A percentile compares a stretch with the other conserved stretches of the same genome.
phyloP scores from a whole-genome alignment of 2,329 filamentous ascomycete species.

The Ophiostoma sp. region DNA sequence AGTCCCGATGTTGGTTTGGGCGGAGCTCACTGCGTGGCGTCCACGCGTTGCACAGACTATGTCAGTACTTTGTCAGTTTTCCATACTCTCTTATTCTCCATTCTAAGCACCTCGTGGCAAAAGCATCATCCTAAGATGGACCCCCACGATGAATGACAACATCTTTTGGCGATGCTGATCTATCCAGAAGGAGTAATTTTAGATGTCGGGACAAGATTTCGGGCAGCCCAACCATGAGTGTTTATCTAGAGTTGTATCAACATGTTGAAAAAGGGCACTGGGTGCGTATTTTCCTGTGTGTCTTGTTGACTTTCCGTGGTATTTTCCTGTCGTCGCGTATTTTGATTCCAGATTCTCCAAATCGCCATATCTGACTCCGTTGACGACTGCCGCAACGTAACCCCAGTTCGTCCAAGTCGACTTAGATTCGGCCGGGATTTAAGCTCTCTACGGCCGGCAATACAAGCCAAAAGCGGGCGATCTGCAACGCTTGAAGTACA shows the following conservation, averaged over 20 bases:
- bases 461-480: neutral
- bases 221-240: neutral
- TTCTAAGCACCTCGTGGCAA: neutral
- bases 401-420: neutral
- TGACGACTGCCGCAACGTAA: slow-evolving; percentile 14
- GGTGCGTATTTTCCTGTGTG: neutral
- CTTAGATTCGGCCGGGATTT: neutral
- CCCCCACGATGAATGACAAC: slow-evolving; percentile 12
- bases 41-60: neutral
- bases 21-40: neutral
- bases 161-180: neutral
- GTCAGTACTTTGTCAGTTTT: neutral
- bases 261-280: neutral
- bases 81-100: too few relatives aligned
- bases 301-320: too few relatives aligned
- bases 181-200: neutral
- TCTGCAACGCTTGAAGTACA: neutral
- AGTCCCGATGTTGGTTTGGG: neutral
- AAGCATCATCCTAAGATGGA: neutral
- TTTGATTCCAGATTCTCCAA: neutral
- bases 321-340: neutral
- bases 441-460: neutral
- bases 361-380: neutral
- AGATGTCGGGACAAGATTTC: neutral
- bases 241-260: neutral